A percentile compares a stretch with the other conserved stretches of the same genome.
Evolutionary conservation across 106 monocot genomes (phyloP).

Genomic region (Dendrobium nobile): DNA sequence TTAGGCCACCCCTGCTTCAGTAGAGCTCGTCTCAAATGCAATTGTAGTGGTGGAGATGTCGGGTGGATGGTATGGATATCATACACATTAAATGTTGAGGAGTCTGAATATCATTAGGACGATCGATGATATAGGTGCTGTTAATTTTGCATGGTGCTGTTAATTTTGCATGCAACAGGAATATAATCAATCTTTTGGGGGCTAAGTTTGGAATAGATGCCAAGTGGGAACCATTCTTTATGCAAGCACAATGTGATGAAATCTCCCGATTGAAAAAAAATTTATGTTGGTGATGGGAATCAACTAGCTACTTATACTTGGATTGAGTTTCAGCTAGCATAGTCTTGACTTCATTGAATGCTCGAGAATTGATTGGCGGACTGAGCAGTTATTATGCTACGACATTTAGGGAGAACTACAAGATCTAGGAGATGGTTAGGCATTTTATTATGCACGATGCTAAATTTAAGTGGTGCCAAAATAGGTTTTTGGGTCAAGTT

Average conservation of each 20-base stretch:
- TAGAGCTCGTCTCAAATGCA: too few species aligned
- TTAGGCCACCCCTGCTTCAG: too few species aligned
- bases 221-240: neutral
- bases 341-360: too few species aligned
- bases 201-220: neutral
- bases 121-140: slow-evolving; percentile 1
- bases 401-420: too few species aligned
- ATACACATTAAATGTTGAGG: neutral
- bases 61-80: neutral
- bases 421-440: too few species aligned
- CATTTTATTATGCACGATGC: too few species aligned
- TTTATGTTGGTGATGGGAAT: neutral
- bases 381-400: too few species aligned
- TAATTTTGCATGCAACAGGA: neutral
- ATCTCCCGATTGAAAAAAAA: neutral
- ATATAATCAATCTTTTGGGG: neutral
- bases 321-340: neutral
- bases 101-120: neutral
- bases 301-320: neutral
- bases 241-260: neutral
- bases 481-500: too few species aligned
- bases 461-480: too few species aligned
- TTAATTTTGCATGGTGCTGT: too few species aligned
- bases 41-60: too few species aligned
- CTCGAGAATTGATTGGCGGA: too few species aligned